Base-by-base conservation (phyloP, 345 rosid genomes). In the Sapria himalayana region DNA sequence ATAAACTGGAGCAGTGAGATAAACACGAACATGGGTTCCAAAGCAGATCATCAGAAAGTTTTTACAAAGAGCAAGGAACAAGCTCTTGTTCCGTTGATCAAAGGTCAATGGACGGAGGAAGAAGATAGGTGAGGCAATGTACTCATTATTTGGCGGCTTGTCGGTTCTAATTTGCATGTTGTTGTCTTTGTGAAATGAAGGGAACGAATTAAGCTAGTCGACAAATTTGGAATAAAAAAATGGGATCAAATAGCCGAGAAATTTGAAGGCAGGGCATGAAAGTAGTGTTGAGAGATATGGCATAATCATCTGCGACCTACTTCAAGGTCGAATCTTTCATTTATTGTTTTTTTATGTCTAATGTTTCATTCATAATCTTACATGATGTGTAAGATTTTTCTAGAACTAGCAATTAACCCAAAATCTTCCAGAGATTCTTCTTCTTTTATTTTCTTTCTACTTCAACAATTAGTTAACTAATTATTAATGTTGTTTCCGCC, bases 221-320 rank as follows among this genome's bases (percentile, higher is more conserved):
- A 67, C 60, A 81, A 74, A 65, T 59, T 72, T 57, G 97, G 97
- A 49, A 69, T 64, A 15, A 63, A 73, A 48, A 86, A 78, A 63
- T 86, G 98, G 98, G 91, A 89, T 20, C 58, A 72, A 57, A 72
- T 86, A 43, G 85, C 98, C 10, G 85, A 72, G 57, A 57, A 50
- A 45, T 43, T 86, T 55, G 74, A 24, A 9, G 98, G 85, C 54
- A 70, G 94, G 57, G 94, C 80, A 6, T 94, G 98, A 23, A 86
- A 86, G 57, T 94, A 82, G 56, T 86, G 98, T 52, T 75, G 94
- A 3, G 97, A 86, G 58, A 68, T 94, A 62, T 86, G 98, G 98
- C 94, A 86, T 63, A 86, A 86, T 53, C 94, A 86, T 72, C 60
- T 86, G 48, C 72, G 93, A 13, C 94, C 97, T 15, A 73, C 81